Evolutionary conservation across 345 rosid species (phyloP).

Genomic region (Populus deltoides): DNA sequence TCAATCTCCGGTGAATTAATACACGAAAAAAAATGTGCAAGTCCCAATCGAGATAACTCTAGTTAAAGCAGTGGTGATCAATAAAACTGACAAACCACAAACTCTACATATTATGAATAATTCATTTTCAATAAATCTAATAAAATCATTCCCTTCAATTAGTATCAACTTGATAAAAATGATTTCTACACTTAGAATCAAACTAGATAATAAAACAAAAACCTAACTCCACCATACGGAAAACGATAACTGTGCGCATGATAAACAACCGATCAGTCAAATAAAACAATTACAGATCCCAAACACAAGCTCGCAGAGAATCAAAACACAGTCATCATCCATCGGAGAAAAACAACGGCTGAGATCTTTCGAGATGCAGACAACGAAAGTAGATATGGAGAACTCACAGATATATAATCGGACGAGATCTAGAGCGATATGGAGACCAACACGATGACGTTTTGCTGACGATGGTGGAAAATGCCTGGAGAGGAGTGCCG

Average conservation of each 20-base stretch:
- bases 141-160: neutral
- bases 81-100: neutral
- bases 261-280: constrained; percentile 2
- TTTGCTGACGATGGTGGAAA: constrained; percentile 15
- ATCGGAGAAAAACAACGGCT: constrained; percentile 2
- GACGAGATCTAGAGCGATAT: constrained; percentile 27
- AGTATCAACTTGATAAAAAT: neutral
- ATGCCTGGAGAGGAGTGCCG: constrained; percentile 9
- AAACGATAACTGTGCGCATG: neutral
- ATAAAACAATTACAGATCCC: neutral
- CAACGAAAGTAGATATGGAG: neutral
- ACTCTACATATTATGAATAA: neutral
- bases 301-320: neutral
- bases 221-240: neutral
- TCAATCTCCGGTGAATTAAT: neutral
- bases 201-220: neutral
- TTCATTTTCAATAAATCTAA: neutral
- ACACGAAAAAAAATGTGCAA: neutral
- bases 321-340: neutral
- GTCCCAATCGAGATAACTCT: neutral
- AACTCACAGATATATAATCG: constrained; percentile 16
- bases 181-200: neutral
- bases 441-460: constrained; percentile 14
- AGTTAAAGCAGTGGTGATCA: neutral
- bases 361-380: neutral